A percentile compares a stretch with the other conserved stretches of the same genome.
phyloP scores from a whole-genome alignment of 140 eudicot genomes.

The Anethum foeniculum region DNA sequence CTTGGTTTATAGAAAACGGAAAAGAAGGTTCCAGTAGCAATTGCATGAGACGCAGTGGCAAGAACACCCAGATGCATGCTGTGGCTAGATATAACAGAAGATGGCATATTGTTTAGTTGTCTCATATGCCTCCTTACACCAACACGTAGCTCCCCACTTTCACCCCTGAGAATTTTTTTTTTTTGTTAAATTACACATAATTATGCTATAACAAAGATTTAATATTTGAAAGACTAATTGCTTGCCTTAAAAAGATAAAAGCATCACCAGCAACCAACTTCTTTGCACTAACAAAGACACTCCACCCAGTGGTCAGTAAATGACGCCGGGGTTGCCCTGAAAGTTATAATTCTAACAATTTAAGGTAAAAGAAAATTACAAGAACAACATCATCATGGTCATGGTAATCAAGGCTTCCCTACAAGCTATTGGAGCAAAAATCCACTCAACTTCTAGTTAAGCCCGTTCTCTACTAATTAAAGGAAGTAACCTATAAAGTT shows the following conservation, averaged over 20 bases:
- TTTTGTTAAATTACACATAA: neutral
- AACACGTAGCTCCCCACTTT: slow-evolving; percentile 79
- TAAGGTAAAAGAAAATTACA: neutral
- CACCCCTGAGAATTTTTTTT: slow-evolving; percentile 44
- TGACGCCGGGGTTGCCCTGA: slow-evolving; percentile 99
- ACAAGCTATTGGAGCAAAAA: neutral
- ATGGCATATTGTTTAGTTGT: slow-evolving; percentile 74
- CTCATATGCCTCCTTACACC: slow-evolving; percentile 86
- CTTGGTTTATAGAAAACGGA: slow-evolving; percentile 79
- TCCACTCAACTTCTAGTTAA: neutral
- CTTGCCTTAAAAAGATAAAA: slow-evolving; percentile 80
- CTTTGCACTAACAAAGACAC: slow-evolving; percentile 95
- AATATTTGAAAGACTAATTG: neutral
- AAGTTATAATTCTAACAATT: neutral
- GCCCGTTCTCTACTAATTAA: neutral
- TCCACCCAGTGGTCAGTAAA: slow-evolving; percentile 96
- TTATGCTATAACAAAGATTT: neutral
- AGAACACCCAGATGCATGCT: slow-evolving; percentile 86
- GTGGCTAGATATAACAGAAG: slow-evolving; percentile 93
- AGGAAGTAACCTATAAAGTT: neutral
- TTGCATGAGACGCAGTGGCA: slow-evolving; percentile 91
- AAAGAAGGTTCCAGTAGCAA: slow-evolving; percentile 63
- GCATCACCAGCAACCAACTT: slow-evolving; percentile 97
- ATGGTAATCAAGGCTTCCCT: neutral
- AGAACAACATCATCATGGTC: neutral